Evolutionary conservation across 495 filamentous ascomycete species (phyloP).

Genomic region (Talaromyces wortmannii): DNA sequence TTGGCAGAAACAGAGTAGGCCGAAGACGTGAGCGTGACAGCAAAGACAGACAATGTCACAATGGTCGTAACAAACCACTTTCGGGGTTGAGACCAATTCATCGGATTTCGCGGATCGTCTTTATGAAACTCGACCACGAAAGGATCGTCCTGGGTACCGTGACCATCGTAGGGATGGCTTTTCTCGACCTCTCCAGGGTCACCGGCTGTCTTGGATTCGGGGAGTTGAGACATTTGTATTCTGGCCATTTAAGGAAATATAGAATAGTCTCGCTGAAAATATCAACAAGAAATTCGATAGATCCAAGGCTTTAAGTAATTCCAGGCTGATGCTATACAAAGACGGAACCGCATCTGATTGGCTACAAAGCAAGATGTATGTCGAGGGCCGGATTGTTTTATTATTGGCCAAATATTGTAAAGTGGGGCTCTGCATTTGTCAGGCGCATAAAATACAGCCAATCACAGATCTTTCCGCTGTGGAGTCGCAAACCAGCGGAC

Average conservation of each 20-base stretch:
- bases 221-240: constrained; percentile 9
- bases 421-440: neutral
- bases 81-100: constrained; percentile 28
- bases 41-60: constrained; percentile 12
- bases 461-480: neutral
- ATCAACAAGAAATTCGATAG: neutral
- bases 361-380: neutral
- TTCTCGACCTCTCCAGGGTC: constrained; percentile 49
- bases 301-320: no score
- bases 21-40: constrained; percentile 24
- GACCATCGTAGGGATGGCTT: neutral
- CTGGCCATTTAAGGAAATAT: neutral
- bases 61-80: constrained; percentile 15
- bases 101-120: constrained; percentile 54
- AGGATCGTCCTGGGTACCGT: constrained; percentile 57
- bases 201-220: constrained; percentile 25
- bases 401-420: neutral
- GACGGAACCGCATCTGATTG: neutral
- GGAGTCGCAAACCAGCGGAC: neutral
- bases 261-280: no score
- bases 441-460: neutral
- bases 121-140: constrained; percentile 62
- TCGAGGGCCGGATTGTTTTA: neutral
- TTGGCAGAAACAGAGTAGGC: constrained; percentile 33
- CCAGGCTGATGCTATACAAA: neutral